Evolutionary conservation across 352 stramenopile genomes (phyloP).

Genomic region (Pythium aquatile): DNA sequence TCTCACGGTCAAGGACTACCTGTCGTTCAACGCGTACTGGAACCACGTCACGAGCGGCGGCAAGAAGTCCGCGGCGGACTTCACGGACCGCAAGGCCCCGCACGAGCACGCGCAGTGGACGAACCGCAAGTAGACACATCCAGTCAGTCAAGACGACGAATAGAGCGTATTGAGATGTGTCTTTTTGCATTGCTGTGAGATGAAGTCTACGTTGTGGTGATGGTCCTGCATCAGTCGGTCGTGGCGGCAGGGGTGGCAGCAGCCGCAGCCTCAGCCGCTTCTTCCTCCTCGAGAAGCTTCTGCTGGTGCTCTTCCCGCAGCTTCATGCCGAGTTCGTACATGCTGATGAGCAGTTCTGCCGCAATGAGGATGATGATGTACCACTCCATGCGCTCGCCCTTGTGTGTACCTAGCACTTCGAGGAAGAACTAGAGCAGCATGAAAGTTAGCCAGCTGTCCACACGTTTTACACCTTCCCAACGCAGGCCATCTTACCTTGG

Average conservation of each 20-base stretch:
- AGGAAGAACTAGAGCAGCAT: constrained; percentile 91
- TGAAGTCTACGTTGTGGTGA: not conserved
- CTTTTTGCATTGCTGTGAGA: not conserved
- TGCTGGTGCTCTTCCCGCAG: constrained; percentile 40
- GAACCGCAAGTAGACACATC: constrained; percentile 39
- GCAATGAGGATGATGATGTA: constrained; percentile 98
- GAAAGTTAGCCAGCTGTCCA: not conserved
- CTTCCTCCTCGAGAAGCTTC: constrained; percentile 17
- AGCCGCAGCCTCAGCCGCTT: not conserved
- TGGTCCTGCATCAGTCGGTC: not conserved
- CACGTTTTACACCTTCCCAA: not conserved
- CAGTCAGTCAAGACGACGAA: constrained; percentile 4
- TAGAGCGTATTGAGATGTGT: constrained; percentile 5
- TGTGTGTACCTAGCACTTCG: constrained; percentile 95
- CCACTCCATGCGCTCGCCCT: constrained; percentile 94
- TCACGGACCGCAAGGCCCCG: constrained; percentile 81
- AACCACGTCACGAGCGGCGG: constrained; percentile 70
- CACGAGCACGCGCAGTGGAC: constrained; percentile 84
- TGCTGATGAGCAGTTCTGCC: constrained; percentile 91
- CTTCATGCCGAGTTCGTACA: constrained; percentile 81
- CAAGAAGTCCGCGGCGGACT: constrained; percentile 60
- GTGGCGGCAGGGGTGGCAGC: constrained; percentile 2
- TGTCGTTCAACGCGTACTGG: constrained; percentile 86
- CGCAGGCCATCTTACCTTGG: constrained; percentile 67
- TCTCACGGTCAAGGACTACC: constrained; percentile 63